Evolutionary conservation across 352 stramenopile genomes (phyloP).

Genomic region (Blastocystis sp.): DNA sequence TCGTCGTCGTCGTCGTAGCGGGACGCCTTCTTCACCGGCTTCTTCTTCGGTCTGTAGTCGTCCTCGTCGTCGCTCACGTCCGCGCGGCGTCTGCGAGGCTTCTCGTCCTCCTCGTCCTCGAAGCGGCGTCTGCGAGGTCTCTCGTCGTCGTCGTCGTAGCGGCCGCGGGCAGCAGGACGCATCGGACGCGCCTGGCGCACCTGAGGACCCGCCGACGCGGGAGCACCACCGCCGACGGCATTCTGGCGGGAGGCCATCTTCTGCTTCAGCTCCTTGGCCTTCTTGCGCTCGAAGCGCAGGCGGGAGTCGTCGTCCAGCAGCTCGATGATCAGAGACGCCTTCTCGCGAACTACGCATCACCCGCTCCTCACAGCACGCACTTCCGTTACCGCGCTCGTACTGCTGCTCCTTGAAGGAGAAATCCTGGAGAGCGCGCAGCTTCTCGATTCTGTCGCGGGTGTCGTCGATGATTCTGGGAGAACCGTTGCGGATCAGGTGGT

Average conservation of each 20-base stretch:
- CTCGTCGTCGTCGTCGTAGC: conserved; percentile 30
- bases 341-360: conserved; percentile 78
- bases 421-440: conserved; percentile 80
- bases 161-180: background rate
- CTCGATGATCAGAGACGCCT: conserved; percentile 82
- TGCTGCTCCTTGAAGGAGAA: conserved; percentile 84
- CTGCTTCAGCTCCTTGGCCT: conserved; percentile 79
- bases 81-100: too few relatives aligned
- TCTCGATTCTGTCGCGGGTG: conserved; percentile 85
- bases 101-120: conserved; percentile 23
- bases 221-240: conserved; percentile 42
- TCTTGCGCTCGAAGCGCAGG: conserved; percentile 82
- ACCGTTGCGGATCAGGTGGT: conserved; percentile 96
- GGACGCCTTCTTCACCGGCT: background rate
- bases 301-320: conserved; percentile 83
- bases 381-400: conserved; percentile 79
- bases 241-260: conserved; percentile 73
- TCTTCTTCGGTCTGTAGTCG: conserved; percentile 21
- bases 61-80: background rate
- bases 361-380: background rate
- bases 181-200: background rate
- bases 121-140: conserved; percentile 26
- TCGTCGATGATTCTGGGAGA: conserved; percentile 94
- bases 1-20: conserved; percentile 10
- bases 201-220: conserved; percentile 12